Evolutionary conservation across 805 yeast genomes (phyloP).

Genomic region (Sugiyamaella boreocaroliniensis): DNA sequence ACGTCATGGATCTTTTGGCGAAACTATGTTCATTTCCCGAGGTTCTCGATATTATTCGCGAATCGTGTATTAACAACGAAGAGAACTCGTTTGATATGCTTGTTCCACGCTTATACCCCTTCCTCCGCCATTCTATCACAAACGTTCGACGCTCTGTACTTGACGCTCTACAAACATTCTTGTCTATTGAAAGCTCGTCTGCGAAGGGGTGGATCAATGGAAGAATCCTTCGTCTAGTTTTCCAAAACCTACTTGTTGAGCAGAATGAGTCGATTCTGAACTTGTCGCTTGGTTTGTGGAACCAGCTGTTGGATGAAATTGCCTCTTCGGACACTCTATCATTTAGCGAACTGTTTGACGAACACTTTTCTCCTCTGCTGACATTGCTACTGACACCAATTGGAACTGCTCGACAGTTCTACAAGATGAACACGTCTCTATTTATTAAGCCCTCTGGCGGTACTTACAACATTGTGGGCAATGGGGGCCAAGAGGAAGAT

Average conservation of each 20-base stretch:
- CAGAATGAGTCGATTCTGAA: constrained; percentile 69
- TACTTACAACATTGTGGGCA: constrained; percentile 25
- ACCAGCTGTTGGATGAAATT: constrained; percentile 38
- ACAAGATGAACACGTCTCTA: constrained; percentile 69
- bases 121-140: constrained; percentile 85
- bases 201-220: constrained; percentile 70
- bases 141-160: constrained; percentile 86
- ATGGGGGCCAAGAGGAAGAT: constrained; percentile 20
- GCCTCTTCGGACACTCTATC: constrained; percentile 28
- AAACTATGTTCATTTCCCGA: constrained; percentile 75
- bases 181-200: constrained; percentile 39
- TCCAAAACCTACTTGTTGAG: constrained; percentile 83
- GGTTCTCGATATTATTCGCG: constrained; percentile 66
- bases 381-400: constrained; percentile 84
- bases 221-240: constrained; percentile 63
- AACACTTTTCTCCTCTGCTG: constrained; percentile 54
- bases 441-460: constrained; percentile 77
- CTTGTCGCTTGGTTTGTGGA: constrained; percentile 58
- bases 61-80: constrained; percentile 41
- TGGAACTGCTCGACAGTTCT: constrained; percentile 84
- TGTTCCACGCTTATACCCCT: constrained; percentile 90
- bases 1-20: constrained; percentile 89
- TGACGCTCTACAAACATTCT: constrained; percentile 70
- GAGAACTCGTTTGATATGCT: constrained; percentile 57
- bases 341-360: constrained; percentile 47